Conservation (phyloP, 306 rosid genomes). For the Cucurbita pepo region DNA sequence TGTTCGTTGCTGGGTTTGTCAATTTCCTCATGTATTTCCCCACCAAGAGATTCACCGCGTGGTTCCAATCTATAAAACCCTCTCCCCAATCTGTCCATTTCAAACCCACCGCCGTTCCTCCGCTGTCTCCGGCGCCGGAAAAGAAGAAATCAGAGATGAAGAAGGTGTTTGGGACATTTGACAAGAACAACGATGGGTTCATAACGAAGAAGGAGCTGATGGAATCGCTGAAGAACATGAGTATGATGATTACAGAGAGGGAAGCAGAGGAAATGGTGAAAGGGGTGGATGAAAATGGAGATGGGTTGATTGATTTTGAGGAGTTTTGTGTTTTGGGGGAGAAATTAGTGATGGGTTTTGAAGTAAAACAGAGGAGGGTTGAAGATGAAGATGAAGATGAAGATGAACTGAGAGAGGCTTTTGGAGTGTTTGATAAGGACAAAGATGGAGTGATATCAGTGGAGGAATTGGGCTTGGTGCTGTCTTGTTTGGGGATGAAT, state of each 20-base stretch:
- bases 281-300: constrained; percentile 58
- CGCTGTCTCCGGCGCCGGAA: not conserved
- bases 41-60: constrained; percentile 24
- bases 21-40: constrained; percentile 29
- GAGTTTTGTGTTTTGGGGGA: constrained; percentile 45
- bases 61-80: constrained; percentile 11
- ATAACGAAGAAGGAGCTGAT: not conserved
- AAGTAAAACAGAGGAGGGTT: not conserved
- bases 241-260: constrained; percentile 33
- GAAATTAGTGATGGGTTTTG: not conserved
- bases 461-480: not conserved
- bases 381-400: not conserved
- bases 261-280: constrained; percentile 49
- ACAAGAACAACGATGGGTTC: not conserved
- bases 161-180: not conserved
- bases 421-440: not conserved
- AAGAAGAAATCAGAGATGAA: not conserved
- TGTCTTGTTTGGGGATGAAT: not conserved
- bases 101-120: not conserved
- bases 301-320: constrained; percentile 63
- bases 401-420: not conserved
- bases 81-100: not conserved
- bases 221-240: not conserved
- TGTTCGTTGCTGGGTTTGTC: constrained; percentile 54
- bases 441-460: not conserved